Evolutionary conservation across 495 filamentous ascomycete genomes (phyloP).

Genomic region (Glonium stellatum): DNA sequence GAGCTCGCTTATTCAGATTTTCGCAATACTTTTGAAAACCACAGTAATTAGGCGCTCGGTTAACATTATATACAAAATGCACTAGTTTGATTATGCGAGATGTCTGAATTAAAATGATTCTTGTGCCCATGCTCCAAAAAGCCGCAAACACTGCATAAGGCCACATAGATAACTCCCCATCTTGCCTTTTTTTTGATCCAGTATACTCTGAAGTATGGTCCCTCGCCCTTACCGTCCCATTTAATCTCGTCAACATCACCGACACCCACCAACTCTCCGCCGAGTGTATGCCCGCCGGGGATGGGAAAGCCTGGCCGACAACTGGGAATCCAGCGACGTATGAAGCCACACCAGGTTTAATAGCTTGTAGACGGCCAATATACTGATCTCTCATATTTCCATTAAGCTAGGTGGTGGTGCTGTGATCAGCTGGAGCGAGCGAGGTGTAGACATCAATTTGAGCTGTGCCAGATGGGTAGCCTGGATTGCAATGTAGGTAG

Average conservation of each 20-base stretch:
- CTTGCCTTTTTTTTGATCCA: background rate
- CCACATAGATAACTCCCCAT: background rate
- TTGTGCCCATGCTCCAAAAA: no score
- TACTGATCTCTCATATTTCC: constrained; percentile 5
- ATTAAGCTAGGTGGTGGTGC: background rate
- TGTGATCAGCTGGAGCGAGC: background rate
- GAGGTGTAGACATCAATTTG: constrained; percentile 6
- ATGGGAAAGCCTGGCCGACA: background rate
- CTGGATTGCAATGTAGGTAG: constrained; percentile 1
- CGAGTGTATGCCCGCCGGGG: background rate
- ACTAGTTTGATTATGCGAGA: no score
- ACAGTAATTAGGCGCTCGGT: no score
- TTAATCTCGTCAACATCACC: constrained; percentile 2
- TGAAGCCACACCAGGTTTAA: background rate
- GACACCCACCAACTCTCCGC: constrained; percentile 7
- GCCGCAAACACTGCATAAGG: background rate
- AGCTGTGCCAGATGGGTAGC: background rate
- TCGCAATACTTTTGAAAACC: no score
- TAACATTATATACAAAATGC: no score
- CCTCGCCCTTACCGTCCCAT: constrained; percentile 6
- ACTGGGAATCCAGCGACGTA: background rate
- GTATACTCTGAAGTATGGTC: constrained; percentile 3
- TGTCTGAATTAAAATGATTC: no score
- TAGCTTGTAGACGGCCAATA: background rate
- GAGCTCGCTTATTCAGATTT: no score